Conservation (phyloP, 2,329 filamentous ascomycete genomes). For the Fusarium pseudoanthophilum region DNA sequence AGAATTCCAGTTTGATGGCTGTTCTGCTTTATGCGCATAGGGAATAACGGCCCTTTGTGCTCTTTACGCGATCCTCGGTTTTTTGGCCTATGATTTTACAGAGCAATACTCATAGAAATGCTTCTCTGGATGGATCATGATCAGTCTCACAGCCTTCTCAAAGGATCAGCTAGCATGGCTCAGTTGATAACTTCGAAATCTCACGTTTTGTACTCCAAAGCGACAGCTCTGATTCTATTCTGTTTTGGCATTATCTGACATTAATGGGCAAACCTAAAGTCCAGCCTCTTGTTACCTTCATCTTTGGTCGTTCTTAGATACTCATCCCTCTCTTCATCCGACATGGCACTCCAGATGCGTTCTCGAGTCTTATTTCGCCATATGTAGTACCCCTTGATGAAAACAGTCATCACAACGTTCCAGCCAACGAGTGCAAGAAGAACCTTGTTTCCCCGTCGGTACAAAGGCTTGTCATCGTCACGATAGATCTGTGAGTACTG, state of each 20-base stretch:
- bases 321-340: slow-evolving; percentile 49
- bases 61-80: background rate
- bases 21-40: background rate
- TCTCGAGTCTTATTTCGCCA: slow-evolving; percentile 58
- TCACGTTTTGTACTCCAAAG: background rate
- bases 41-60: background rate
- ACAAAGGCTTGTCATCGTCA: slow-evolving; percentile 46
- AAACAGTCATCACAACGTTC: slow-evolving; percentile 61
- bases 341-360: slow-evolving; percentile 60
- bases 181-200: background rate
- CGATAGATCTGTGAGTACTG: slow-evolving; percentile 52
- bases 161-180: background rate
- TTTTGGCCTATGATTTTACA: accelerated
- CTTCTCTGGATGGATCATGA: too few species aligned
- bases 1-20: too few species aligned
- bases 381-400: slow-evolving; percentile 64
- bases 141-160: too few species aligned
- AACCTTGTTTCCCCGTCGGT: slow-evolving; percentile 59
- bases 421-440: slow-evolving; percentile 59
- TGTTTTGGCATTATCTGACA: background rate
- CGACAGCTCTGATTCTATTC: background rate
- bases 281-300: slow-evolving; percentile 57
- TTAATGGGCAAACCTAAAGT: slow-evolving; percentile 56
- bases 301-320: slow-evolving; percentile 54
- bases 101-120: background rate